Conservation (phyloP, 805 yeast species). For the Ogataea paradorogensis region DNA sequence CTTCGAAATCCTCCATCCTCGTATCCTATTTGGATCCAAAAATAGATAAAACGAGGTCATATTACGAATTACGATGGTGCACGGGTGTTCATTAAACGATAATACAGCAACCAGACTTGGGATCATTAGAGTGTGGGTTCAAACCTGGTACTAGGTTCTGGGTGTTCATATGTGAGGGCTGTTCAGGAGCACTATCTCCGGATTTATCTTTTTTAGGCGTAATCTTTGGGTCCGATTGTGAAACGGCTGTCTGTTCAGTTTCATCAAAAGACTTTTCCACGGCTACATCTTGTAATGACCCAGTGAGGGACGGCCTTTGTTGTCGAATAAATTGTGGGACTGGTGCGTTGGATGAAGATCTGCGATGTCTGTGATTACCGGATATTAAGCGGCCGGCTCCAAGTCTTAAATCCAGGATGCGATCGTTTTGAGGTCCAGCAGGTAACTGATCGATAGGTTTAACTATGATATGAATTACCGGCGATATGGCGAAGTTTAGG, state of each 20-base stretch:
- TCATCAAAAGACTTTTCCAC: no score
- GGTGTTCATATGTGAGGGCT: neutral
- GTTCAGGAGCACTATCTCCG: neutral
- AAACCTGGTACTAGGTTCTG: neutral
- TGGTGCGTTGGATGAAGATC: constrained; percentile 26
- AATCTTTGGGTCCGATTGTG: neutral
- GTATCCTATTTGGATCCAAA: neutral
- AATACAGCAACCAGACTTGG: constrained; percentile 7
- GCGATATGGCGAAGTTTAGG: constrained; percentile 26
- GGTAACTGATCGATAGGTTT: constrained; percentile 26
- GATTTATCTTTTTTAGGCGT: neutral
- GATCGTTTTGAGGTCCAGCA: constrained; percentile 12
- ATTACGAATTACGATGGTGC: constrained; percentile 1
- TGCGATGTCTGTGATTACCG: constrained; percentile 19
- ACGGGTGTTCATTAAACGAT: constrained; percentile 6
- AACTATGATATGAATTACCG: constrained; percentile 30
- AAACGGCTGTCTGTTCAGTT: neutral
- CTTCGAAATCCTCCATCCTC: neutral
- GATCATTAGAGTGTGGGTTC: neutral
- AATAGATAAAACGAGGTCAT: constrained; percentile 3
- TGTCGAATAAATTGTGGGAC: constrained; percentile 24
- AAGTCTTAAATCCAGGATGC: constrained; percentile 21
- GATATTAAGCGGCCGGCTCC: constrained; percentile 12
- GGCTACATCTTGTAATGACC: no score
- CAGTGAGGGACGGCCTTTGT: neutral